Conservation (phyloP, 2,329 filamentous ascomycete species). For the Camillea tinctor region DNA sequence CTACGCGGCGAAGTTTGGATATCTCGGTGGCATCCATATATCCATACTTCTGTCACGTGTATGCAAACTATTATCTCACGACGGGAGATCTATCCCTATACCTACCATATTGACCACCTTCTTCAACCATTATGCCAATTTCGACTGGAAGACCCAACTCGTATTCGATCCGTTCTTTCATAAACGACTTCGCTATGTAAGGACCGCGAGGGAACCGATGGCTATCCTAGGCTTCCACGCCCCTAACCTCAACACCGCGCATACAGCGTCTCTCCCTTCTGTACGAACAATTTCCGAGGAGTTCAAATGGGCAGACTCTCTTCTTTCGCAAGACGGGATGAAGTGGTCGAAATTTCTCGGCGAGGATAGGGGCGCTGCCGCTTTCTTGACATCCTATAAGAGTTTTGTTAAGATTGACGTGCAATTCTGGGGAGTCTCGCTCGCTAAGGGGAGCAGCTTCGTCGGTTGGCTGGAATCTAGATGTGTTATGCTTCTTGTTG, state of each 20-base stretch:
- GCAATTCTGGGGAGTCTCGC: slow-evolving; percentile 63
- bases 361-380: slow-evolving; percentile 31
- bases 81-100: slow-evolving; percentile 39
- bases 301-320: slow-evolving; percentile 43
- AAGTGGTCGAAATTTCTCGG: slow-evolving; percentile 46
- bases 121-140: slow-evolving; percentile 60
- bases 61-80: slow-evolving; percentile 51
- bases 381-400: slow-evolving; percentile 52
- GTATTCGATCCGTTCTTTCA: slow-evolving; percentile 63
- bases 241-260: slow-evolving; percentile 59
- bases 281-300: slow-evolving; percentile 51
- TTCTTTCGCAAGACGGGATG: slow-evolving; percentile 36
- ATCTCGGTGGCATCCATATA: slow-evolving; percentile 64
- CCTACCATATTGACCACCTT: slow-evolving; percentile 57
- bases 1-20: slow-evolving; percentile 65
- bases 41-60: slow-evolving; percentile 60
- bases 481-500: slow-evolving; percentile 56
- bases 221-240: slow-evolving; percentile 62
- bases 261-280: slow-evolving; percentile 52
- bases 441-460: slow-evolving; percentile 52
- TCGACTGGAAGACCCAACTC: slow-evolving; percentile 55
- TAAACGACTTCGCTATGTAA: slow-evolving; percentile 48
- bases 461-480: slow-evolving; percentile 65
- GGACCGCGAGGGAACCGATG: slow-evolving; percentile 58
- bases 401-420: slow-evolving; percentile 61